Conservation (phyloP, 176 grass and related monocot genomes). For the Avena insularis region DNA sequence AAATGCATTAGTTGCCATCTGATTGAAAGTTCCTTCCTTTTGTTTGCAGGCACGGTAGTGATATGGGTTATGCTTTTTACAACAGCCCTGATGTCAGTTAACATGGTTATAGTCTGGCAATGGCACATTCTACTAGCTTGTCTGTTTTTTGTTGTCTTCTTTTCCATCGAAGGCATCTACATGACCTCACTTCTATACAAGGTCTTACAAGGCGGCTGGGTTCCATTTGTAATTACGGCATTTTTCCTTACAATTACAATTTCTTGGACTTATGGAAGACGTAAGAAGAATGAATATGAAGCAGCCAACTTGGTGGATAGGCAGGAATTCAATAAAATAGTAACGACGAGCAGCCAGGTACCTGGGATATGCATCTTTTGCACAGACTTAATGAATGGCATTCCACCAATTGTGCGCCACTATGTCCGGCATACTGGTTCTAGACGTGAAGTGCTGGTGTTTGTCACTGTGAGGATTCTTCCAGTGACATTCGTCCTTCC, state of each 20-base stretch:
- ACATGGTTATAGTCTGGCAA: conserved; percentile 81
- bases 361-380: conserved; percentile 77
- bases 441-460: conserved; percentile 67
- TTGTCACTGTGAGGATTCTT: conserved; percentile 72
- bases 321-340: conserved; percentile 51
- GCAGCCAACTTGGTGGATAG: conserved; percentile 50
- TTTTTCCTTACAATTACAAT: conserved; percentile 72
- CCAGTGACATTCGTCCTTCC: conserved; percentile 69
- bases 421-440: conserved; percentile 61
- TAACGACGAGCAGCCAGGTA: conserved; percentile 45
- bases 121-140: conserved; percentile 37
- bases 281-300: conserved; percentile 77
- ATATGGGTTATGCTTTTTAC: conserved; percentile 98
- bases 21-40: conserved; percentile 16
- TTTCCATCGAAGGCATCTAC: conserved; percentile 59
- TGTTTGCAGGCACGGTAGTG: conserved; percentile 71
- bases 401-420: conserved; percentile 76
- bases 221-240: conserved; percentile 78
- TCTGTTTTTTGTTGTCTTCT: conserved; percentile 50
- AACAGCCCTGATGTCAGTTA: conserved; percentile 61
- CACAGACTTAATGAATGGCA: conserved; percentile 82
- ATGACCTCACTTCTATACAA: conserved; percentile 83
- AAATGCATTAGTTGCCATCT: background rate
- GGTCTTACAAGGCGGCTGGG: conserved; percentile 75
- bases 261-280: conserved; percentile 84